These are phyloP conservation scores for Protomyces arabidopsidicola DNA, from an alignment of 1,139 yeast genomes.

Conservation along the genomic window DNA sequence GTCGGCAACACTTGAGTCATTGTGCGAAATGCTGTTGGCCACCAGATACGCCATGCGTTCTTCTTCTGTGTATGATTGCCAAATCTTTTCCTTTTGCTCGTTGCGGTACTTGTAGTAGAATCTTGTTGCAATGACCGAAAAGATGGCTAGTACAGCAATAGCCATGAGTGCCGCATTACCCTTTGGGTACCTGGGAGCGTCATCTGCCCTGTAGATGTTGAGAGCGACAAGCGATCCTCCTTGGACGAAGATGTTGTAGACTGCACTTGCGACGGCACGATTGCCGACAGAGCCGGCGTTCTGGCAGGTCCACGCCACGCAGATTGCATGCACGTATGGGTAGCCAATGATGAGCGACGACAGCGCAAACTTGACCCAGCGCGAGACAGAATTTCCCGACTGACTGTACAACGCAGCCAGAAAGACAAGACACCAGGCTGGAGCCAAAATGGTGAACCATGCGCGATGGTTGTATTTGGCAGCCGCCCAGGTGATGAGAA, in stretches of 20 bases:
- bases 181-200: constrained; percentile 51
- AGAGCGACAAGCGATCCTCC: constrained; percentile 49
- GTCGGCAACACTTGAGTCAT: not conserved
- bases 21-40: constrained; percentile 38
- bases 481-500: constrained; percentile 43
- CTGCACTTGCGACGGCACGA: constrained; percentile 57
- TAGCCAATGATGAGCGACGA: constrained; percentile 49
- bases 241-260: constrained; percentile 61
- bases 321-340: constrained; percentile 38
- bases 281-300: constrained; percentile 43
- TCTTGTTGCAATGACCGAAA: constrained; percentile 32
- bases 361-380: constrained; percentile 54
- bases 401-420: constrained; percentile 48
- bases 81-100: constrained; percentile 44
- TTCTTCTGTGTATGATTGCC: constrained; percentile 49
- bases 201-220: constrained; percentile 55
- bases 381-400: constrained; percentile 47
- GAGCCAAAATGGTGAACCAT: constrained; percentile 33
- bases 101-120: constrained; percentile 50
- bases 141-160: constrained; percentile 39
- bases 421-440: constrained; percentile 35
- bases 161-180: constrained; percentile 51
- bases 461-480: constrained; percentile 45
- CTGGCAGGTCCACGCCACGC: constrained; percentile 14
- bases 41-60: constrained; percentile 48